Base-by-base conservation (phyloP, 176 grass and related monocot genomes). In the Rhipidocladum racemiflorum region DNA sequence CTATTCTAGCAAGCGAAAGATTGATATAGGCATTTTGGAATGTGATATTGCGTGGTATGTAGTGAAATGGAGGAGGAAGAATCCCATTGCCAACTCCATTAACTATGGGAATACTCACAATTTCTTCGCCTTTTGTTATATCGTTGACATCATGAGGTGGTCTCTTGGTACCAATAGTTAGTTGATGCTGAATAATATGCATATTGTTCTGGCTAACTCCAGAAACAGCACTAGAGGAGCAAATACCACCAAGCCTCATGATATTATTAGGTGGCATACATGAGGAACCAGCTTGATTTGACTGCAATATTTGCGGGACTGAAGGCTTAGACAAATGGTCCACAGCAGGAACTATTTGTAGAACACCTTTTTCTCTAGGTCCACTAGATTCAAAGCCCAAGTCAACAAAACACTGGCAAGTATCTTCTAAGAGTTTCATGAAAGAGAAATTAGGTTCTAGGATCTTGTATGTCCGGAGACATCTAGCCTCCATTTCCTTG, bases 111-210 rank as follows among this genome's bases (percentile, higher is more conserved):
- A 98, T 91, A 16, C 45, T 87, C 2, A 98, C 38, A 67, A 39
- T 42, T 70, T 98, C 96, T 90, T 95, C 84, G 5, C 96, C 96
- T 76, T 87, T 92, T 30, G 90, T 53, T 91, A 98, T 95, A 54
- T 98, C 95, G 43, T 91, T 83, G 42, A 77, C 21, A 98, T 91
- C 80, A 87, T 91, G 86, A 29, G 29, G 46, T 36, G 76, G 89
- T 85, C 73, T 76, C 11, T 57, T 64, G 70, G 55, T 65, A 68
- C 57, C 48, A 54, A 34, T 34, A 40, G 49, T 40, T 44, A 70
- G 45, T 53, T 80, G 75, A 35, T 71, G 28, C 66, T 61, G 83
- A 86, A 84, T 42, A 57, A 83, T 9, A 57, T 71, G 80, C 61
- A 85, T 74, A 81, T 72, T 81, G 9, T 27, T 88, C 51, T 81